Base-by-base conservation (phyloP, 2,329 filamentous ascomycete species). In the Sporothrix euskadiensis region DNA sequence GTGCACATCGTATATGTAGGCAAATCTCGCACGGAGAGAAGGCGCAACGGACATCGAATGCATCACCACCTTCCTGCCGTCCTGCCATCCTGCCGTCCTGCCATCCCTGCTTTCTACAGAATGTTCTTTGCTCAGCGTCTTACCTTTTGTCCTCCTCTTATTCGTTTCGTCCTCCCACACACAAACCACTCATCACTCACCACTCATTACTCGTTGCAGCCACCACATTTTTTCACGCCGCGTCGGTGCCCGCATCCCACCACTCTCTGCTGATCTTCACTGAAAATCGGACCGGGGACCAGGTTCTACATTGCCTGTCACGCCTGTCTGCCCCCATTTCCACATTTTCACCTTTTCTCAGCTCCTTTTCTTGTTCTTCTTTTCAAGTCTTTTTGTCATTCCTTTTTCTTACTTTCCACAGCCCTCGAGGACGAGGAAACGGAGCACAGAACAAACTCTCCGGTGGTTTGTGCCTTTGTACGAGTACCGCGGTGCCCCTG, bases 221-320 rank as follows among this genome's bases (percentile, higher is more conserved):
- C 35, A 44, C 59, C 10, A 41, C 19, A 41, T 26, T 39, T 56
- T 32, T 19, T n/a, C 8, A 10, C 66, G 49, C 32, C 19, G 16
- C 32, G 19, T 52, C 44, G 16, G 65, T 54, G 19, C 47, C 14
- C 65, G 32, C 61, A 54, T 39, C 19, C 47, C 49, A 69, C 49
- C 49, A 39, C 49, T 52, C 49, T 69, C 49, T 69, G 66, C 66
- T 69, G 66, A 69, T 69, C 66, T 56, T 7, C 66, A 69, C 10
- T n/a, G 32, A 56, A 26, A 35, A 39, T 69, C 32, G 47, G 47
- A 22, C 49, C 66, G n/a, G 66, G 49, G 30, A 39, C 49, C 35
- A 69, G 47, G 59, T 65, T 65, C 39, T 41, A 35, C 9, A 44
- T 22, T 44, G 59, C 35, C n/a, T 44, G 47, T n/a, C 66, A 41